phyloP scores from a whole-genome alignment of 176 grass and related monocot species.

The bread wheat (Triticum aestivum) region DNA sequence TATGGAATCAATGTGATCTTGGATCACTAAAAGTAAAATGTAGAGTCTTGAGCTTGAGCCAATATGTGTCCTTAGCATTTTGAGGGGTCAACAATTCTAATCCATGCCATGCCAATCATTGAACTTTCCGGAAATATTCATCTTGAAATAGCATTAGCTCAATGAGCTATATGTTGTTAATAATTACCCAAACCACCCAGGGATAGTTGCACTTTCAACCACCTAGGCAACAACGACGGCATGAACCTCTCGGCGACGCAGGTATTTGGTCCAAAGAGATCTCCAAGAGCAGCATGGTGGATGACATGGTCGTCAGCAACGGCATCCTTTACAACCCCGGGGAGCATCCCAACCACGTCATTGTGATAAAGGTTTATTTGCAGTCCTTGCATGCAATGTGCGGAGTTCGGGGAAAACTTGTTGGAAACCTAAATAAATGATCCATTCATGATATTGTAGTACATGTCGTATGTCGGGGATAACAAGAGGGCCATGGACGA shows the following conservation, averaged over 20 bases:
- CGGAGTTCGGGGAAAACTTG: background rate
- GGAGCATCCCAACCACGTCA: conserved; percentile 76
- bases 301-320: conserved; percentile 91
- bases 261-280: conserved; percentile 88
- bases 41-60: too few relatives aligned
- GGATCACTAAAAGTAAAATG: too few relatives aligned
- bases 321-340: conserved; percentile 64
- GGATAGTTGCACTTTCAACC: conserved; percentile 30
- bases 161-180: too few relatives aligned
- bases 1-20: too few relatives aligned
- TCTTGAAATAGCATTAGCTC: too few relatives aligned
- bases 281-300: conserved; percentile 81
- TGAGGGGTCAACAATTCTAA: too few relatives aligned
- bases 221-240: conserved; percentile 84
- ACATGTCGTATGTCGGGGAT: conserved; percentile 77
- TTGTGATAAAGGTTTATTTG: conserved; percentile 71
- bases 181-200: too few relatives aligned
- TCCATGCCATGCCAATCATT: too few relatives aligned
- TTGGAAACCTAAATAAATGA: background rate
- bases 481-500: conserved; percentile 93
- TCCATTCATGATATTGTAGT: conserved; percentile 31
- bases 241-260: conserved; percentile 78
- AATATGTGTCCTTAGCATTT: too few relatives aligned
- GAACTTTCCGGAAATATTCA: too few relatives aligned
- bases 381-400: background rate